These are phyloP conservation scores for Sporisorium exsertum DNA, from an alignment of 1,284 basidiomycete genomes.

Conservation along the genomic window DNA sequence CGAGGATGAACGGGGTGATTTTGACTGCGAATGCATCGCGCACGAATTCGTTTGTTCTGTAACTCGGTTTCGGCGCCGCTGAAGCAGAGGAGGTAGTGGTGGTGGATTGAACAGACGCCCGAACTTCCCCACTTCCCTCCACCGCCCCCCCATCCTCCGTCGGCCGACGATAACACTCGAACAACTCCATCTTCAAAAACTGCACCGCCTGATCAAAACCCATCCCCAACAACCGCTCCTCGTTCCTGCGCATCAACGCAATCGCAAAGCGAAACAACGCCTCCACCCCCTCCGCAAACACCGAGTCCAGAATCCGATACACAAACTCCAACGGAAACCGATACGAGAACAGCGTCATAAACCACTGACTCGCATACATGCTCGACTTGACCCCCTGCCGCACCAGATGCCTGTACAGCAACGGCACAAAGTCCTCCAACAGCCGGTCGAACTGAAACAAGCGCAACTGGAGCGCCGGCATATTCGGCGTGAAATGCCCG, in stretches of 20 bases:
- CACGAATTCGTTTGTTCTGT: conserved; percentile 59
- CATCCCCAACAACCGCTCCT: conserved; percentile 72
- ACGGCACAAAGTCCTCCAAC: conserved; percentile 89
- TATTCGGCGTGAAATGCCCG: conserved; percentile 95
- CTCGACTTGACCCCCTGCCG: conserved; percentile 88
- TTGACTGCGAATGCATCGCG: conserved; percentile 63
- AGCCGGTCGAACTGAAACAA: conserved; percentile 91
- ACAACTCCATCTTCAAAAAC: conserved; percentile 60
- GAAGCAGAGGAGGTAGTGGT: not conserved
- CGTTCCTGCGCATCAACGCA: conserved; percentile 86
- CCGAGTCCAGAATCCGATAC: conserved; percentile 92
- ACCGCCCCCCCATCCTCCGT: too few relatives aligned
- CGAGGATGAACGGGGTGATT: conserved; percentile 62
- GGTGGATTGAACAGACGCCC: not conserved
- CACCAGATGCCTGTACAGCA: conserved; percentile 89
- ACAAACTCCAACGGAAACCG: conserved; percentile 96
- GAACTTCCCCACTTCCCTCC: not conserved
- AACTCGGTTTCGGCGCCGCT: not conserved
- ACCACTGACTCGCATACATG: conserved; percentile 97
- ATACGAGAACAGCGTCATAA: conserved; percentile 76
- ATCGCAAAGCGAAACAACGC: conserved; percentile 95
- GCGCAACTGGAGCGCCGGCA: conserved; percentile 94
- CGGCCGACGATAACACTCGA: conserved; percentile 55
- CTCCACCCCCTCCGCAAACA: conserved; percentile 95
- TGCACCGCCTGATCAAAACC: conserved; percentile 60